A percentile compares a stretch with the other conserved stretches of the same genome.
Evolutionary conservation across 805 yeast species (phyloP).

Genomic region (Ogataea parapolymorpha): DNA sequence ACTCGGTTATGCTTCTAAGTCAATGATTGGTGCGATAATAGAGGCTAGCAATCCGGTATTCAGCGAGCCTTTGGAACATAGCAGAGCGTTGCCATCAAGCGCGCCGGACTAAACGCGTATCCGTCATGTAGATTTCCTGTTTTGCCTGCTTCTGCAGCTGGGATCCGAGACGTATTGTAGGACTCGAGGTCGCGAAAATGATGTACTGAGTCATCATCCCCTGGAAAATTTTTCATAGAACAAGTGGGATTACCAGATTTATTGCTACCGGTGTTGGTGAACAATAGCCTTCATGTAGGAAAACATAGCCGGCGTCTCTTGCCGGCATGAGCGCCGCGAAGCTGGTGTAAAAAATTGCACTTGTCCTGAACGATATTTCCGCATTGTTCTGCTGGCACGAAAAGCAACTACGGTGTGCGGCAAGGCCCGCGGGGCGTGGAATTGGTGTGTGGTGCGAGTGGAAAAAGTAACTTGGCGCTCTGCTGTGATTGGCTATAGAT

Average conservation of each 20-base stretch:
- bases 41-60: neutral
- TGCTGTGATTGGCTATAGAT: slow-evolving; percentile 19
- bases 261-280: slow-evolving; percentile 16
- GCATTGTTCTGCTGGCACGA: slow-evolving; percentile 2
- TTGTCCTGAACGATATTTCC: slow-evolving; percentile 7
- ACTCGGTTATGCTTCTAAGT: neutral
- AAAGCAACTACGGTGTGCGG: slow-evolving; percentile 3
- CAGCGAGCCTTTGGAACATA: neutral
- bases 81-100: neutral
- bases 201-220: slow-evolving; percentile 3
- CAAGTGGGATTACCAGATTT: slow-evolving; percentile 17
- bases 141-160: neutral
- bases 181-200: slow-evolving; percentile 24
- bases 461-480: neutral
- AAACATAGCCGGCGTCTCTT: neutral
- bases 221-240: neutral
- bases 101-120: neutral
- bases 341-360: neutral
- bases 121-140: neutral
- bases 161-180: neutral
- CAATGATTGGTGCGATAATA: neutral
- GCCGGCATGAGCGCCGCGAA: slow-evolving; percentile 9
- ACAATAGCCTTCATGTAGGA: neutral
- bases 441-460: neutral
- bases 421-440: neutral